These are phyloP conservation scores for Boletus vinaceobasis DNA, from an alignment of 768 basidiomycete genomes.

Conservation along the genomic window DNA sequence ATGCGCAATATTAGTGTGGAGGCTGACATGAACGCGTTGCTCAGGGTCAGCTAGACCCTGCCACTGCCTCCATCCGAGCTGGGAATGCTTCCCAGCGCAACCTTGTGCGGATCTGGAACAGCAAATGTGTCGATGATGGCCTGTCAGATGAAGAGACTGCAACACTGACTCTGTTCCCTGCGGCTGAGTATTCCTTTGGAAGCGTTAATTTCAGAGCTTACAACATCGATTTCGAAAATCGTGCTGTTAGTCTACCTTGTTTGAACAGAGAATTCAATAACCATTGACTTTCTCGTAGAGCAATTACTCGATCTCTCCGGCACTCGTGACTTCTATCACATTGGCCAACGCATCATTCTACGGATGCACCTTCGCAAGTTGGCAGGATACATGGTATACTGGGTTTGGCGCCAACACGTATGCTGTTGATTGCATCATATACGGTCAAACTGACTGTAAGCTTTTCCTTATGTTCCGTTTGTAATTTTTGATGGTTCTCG, in stretches of 20 bases:
- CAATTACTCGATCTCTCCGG: conserved; percentile 58
- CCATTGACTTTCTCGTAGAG: conserved; percentile 30
- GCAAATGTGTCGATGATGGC: conserved; percentile 38
- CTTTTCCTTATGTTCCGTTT: not conserved
- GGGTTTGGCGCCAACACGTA: conserved; percentile 58
- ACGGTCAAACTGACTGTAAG: conserved; percentile 63
- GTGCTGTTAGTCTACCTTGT: conserved; percentile 43
- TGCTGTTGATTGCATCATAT: conserved; percentile 59
- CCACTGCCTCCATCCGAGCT: conserved; percentile 36
- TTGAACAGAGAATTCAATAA: not conserved
- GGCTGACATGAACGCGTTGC: not conserved
- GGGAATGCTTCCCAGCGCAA: conserved; percentile 45
- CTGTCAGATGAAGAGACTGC: conserved; percentile 58
- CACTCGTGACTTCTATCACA: conserved; percentile 58
- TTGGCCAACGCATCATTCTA: conserved; percentile 64
- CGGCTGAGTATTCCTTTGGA: conserved; percentile 46
- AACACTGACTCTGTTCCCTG: conserved; percentile 55
- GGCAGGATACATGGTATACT: conserved; percentile 52
- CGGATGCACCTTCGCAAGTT: conserved; percentile 13
- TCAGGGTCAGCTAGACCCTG: conserved; percentile 49
- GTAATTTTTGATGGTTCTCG: not conserved
- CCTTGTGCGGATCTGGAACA: conserved; percentile 54
- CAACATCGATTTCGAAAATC: conserved; percentile 65
- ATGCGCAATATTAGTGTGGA: not conserved
- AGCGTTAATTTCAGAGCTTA: conserved; percentile 59